phyloP scores from a whole-genome alignment of 805 yeast genomes.

The Priceomyces medius region DNA sequence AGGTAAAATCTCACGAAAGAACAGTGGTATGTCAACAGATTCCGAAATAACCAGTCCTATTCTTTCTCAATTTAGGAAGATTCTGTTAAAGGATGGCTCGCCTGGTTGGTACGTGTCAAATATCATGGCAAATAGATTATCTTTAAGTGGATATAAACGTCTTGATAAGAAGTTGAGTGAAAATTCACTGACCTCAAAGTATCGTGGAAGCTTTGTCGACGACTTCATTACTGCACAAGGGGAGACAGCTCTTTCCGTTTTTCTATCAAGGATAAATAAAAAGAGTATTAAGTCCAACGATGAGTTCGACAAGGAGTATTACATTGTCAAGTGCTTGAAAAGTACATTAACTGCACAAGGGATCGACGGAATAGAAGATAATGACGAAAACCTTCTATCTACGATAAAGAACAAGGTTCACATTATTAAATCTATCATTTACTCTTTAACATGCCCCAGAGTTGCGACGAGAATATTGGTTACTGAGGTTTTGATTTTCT shows the following conservation, averaged over 20 bases:
- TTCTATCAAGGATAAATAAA: constrained; percentile 37
- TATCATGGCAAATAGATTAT: constrained; percentile 33
- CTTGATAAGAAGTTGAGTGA: constrained; percentile 33
- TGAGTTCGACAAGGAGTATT: constrained; percentile 40
- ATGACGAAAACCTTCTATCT: constrained; percentile 9
- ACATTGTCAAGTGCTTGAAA: constrained; percentile 39
- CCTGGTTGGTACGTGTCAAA: constrained; percentile 43
- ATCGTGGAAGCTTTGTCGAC: constrained; percentile 27
- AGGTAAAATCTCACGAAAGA: background rate
- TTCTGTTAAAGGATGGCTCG: constrained; percentile 34
- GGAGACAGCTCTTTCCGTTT: constrained; percentile 41
- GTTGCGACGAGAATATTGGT: constrained; percentile 39
- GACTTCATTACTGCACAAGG: constrained; percentile 42
- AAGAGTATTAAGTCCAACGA: constrained; percentile 45
- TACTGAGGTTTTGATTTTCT: constrained; percentile 41
- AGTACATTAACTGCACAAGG: constrained; percentile 27
- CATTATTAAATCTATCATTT: constrained; percentile 36
- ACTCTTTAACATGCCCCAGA: constrained; percentile 40
- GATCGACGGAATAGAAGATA: constrained; percentile 8
- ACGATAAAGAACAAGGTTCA: constrained; percentile 22
- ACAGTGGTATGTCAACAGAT: background rate
- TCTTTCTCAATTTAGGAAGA: constrained; percentile 14
- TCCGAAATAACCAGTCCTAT: background rate
- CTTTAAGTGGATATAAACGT: constrained; percentile 32
- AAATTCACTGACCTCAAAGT: constrained; percentile 17